These are phyloP conservation scores for Yamadazyma paraphyllophila DNA, from an alignment of 805 yeast species.

Conservation along the genomic window DNA sequence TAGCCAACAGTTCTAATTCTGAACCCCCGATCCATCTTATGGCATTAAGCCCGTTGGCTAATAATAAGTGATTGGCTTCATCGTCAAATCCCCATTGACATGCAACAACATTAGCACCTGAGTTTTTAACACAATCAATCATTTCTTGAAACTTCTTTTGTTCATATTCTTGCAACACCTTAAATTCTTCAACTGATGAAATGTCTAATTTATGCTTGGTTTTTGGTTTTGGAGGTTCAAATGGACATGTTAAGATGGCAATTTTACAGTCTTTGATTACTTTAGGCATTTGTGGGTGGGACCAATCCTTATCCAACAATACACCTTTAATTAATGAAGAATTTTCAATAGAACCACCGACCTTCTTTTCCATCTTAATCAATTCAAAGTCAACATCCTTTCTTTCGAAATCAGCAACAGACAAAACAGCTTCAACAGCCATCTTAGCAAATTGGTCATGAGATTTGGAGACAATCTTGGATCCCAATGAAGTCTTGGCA, in stretches of 20 bases:
- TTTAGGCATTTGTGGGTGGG: constrained; percentile 98
- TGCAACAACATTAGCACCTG: constrained; percentile 94
- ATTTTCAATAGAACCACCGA: constrained; percentile 91
- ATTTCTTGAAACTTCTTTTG: constrained; percentile 85
- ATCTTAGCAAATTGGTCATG: constrained; percentile 93
- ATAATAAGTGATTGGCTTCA: constrained; percentile 90
- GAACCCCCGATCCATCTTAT: constrained; percentile 99
- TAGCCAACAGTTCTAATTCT: constrained; percentile 91
- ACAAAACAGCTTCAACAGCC: constrained; percentile 94
- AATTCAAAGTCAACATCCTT: constrained; percentile 96
- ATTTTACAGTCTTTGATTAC: constrained; percentile 72
- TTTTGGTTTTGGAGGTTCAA: constrained; percentile 99
- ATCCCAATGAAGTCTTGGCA: constrained; percentile 91
- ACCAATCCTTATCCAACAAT: constrained; percentile 90
- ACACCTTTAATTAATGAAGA: constrained; percentile 87
- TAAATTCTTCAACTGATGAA: constrained; percentile 89
- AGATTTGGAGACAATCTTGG: constrained; percentile 90
- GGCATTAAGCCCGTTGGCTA: constrained; percentile 88
- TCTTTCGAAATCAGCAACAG: constrained; percentile 88
- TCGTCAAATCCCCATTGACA: constrained; percentile 99
- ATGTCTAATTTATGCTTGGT: constrained; percentile 96
- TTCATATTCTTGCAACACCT: constrained; percentile 87
- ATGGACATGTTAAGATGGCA: constrained; percentile 96
- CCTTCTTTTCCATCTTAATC: constrained; percentile 92
- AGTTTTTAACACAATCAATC: constrained; percentile 79